Conservation (phyloP, 2,329 filamentous ascomycete species). For the Fusarium continuum region DNA sequence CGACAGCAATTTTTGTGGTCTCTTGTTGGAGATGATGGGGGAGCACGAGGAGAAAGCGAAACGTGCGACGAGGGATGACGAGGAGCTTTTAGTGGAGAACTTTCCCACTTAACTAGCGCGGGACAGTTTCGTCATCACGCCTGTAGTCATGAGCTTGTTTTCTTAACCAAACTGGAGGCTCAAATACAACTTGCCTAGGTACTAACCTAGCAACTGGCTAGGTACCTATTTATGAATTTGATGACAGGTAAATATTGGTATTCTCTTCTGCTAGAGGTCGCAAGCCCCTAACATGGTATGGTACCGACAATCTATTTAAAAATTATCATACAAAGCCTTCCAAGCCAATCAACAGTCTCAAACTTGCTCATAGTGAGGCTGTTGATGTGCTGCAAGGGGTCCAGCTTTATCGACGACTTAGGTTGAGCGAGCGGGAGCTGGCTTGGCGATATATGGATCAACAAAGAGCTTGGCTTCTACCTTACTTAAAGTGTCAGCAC, state of each 20-base stretch:
- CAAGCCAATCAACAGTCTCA: not conserved
- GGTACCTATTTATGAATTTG: no score
- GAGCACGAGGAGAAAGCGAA: conserved; percentile 21
- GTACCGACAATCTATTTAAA: no score
- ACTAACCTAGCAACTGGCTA: not conserved
- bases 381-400: conserved; percentile 30
- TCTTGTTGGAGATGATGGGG: conserved; percentile 24
- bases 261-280: no score
- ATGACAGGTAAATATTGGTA: no score
- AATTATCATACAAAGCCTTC: not conserved
- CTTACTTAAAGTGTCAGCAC: not conserved
- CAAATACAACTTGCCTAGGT: no score
- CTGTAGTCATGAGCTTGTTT: conserved; percentile 37
- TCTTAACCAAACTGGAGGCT: conserved; percentile 18
- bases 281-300: no score
- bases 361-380: not conserved
- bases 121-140: conserved; percentile 36
- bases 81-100: conserved; percentile 33
- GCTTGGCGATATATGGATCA: no score
- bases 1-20: conserved; percentile 22
- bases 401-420: no score
- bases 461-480: conserved; percentile 2
- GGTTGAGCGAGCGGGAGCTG: no score
- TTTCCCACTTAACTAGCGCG: conserved; percentile 18
- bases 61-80: conserved; percentile 35